Evolutionary conservation across 108 stramenopile species (phyloP).

Genomic region (Fragilaria crotonensis): DNA sequence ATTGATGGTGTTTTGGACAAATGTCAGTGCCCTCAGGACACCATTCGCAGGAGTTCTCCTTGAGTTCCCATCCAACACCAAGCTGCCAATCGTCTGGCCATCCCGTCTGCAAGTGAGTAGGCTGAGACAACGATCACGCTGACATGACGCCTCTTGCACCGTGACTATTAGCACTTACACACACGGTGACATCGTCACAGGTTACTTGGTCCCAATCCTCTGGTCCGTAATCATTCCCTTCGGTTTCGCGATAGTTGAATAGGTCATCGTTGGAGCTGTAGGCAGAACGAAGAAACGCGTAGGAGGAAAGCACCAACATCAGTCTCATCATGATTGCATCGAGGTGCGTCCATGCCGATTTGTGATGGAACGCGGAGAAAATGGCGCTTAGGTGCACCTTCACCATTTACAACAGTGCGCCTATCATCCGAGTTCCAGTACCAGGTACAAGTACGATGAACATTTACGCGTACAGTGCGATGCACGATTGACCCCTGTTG

Average conservation of each 20-base stretch:
- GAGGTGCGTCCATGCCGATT: no score
- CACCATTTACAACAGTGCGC: no score
- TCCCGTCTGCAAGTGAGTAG: slow-evolving; percentile 15
- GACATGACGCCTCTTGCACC: not conserved
- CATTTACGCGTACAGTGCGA: no score
- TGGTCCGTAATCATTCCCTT: slow-evolving; percentile 32
- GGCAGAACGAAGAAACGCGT: not conserved
- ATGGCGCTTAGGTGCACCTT: no score
- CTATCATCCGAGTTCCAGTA: no score
- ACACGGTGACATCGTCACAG: slow-evolving; percentile 26
- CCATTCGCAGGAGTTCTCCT: slow-evolving; percentile 26
- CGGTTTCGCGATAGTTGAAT: slow-evolving; percentile 23
- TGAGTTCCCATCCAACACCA: slow-evolving; percentile 16
- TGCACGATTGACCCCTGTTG: no score
- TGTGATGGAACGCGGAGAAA: no score
- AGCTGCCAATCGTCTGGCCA: slow-evolving; percentile 24
- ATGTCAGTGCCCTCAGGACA: slow-evolving; percentile 15
- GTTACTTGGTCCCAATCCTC: slow-evolving; percentile 36
- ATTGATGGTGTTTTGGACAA: slow-evolving; percentile 29
- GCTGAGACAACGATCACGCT: not conserved
- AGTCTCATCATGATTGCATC: no score
- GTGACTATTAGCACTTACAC: slow-evolving; percentile 17
- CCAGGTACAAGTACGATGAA: no score
- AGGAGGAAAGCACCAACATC: no score
- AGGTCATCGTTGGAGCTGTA: slow-evolving; percentile 10